Evolutionary conservation across 192 early-diverging fungal genomes (phyloP).

Genomic region (Coemansia sp.): DNA sequence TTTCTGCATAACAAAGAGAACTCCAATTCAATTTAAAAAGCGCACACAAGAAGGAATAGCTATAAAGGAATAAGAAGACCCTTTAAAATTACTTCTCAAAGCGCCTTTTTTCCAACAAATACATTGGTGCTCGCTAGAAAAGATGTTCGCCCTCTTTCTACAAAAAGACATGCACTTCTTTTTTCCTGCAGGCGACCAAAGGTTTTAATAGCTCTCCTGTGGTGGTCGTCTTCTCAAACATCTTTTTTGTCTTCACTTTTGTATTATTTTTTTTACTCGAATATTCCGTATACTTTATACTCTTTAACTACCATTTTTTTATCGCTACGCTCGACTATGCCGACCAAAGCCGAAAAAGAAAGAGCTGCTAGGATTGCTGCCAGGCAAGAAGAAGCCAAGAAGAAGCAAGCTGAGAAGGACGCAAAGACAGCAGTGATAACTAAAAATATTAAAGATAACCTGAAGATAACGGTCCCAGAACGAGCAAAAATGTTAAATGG

Average conservation of each 20-base stretch:
- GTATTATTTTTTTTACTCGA: background rate
- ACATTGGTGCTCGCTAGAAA: background rate
- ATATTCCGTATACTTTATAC: conserved; percentile 16
- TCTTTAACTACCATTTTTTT: background rate
- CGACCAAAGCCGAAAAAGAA: background rate
- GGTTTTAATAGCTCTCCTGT: background rate
- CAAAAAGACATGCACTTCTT: background rate
- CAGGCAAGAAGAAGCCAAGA: background rate
- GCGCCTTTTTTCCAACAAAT: too few species aligned
- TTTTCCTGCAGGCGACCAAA: background rate
- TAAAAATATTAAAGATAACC: too few species aligned
- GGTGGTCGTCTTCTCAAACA: background rate
- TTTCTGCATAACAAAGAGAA: too few species aligned
- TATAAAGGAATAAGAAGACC: too few species aligned
- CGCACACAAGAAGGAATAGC: too few species aligned
- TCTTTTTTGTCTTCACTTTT: background rate
- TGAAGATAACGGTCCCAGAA: background rate
- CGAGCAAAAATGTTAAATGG: conserved; percentile 73
- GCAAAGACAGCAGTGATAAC: background rate
- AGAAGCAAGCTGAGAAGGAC: background rate
- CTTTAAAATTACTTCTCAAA: too few species aligned
- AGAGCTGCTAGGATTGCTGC: background rate
- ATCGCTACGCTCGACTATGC: background rate
- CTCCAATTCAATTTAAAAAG: too few species aligned
- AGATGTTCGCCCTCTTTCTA: background rate